Conservation (phyloP, 805 yeast species). For the Clavispora carvajalis region DNA sequence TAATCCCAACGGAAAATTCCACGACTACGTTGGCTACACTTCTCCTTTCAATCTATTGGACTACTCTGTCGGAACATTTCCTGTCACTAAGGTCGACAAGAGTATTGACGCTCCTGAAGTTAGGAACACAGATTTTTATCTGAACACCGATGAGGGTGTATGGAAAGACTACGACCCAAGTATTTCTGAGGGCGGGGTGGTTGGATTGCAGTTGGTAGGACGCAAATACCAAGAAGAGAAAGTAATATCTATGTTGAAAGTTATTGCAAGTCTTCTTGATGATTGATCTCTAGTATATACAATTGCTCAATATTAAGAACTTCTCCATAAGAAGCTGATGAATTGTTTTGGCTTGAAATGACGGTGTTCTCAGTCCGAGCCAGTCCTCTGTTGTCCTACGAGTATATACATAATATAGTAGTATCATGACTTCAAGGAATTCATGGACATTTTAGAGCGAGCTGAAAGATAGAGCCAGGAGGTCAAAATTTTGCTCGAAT, state of each 20-base stretch:
- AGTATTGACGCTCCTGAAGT: conserved; percentile 24
- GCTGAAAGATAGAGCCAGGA: no score
- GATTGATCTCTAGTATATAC: neutral
- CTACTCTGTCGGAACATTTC: conserved; percentile 37
- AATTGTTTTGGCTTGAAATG: no score
- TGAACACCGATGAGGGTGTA: conserved; percentile 38
- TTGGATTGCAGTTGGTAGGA: conserved; percentile 63
- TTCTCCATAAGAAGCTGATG: neutral
- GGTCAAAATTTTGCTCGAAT: no score
- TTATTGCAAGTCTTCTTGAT: neutral
- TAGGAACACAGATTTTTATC: conserved; percentile 20
- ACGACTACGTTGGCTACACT: conserved; percentile 45
- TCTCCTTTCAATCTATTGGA: conserved; percentile 25
- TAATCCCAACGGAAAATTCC: conserved; percentile 27
- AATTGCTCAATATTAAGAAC: neutral
- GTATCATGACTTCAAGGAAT: no score
- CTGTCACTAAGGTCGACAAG: conserved; percentile 52
- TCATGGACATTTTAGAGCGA: no score
- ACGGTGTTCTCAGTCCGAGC: no score
- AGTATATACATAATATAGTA: no score
- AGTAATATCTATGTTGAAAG: conserved; percentile 43
- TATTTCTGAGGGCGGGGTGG: conserved; percentile 55
- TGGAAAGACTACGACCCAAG: conserved; percentile 43
- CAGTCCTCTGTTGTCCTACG: no score
- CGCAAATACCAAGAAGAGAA: conserved; percentile 59